These are phyloP conservation scores for Orbilia blumenaviensis DNA, from an alignment of 2,329 filamentous ascomycete species.

Conservation along the genomic window DNA sequence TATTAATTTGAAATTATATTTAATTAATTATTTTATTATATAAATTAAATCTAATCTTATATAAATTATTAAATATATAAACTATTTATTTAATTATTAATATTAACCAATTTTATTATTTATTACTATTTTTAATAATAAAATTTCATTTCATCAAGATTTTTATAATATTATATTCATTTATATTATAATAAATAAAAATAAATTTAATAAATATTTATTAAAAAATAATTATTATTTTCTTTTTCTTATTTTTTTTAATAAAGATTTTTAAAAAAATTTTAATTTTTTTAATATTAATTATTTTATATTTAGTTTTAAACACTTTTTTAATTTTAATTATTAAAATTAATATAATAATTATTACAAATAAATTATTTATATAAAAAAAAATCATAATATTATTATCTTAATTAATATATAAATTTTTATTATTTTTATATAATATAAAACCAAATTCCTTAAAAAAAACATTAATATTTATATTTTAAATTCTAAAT, in stretches of 20 bases:
- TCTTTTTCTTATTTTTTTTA: neutral
- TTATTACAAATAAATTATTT: too few species aligned
- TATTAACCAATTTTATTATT: neutral
- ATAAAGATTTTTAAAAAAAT: too few species aligned
- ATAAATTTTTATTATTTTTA: conserved; percentile 17
- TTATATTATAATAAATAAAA: neutral
- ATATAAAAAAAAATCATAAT: conserved; percentile 36
- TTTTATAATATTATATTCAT: neutral
- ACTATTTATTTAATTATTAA: neutral
- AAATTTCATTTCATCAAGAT: neutral
- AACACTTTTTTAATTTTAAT: conserved; percentile 30
- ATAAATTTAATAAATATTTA: neutral
- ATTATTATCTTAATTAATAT: neutral
- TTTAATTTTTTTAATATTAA: neutral
- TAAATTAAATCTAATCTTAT: conserved; percentile 2
- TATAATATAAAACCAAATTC: too few species aligned
- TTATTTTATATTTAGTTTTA: neutral
- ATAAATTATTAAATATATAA: conserved; percentile 10
- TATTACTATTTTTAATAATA: neutral
- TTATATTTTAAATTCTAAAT: conserved; percentile 12
- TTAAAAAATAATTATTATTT: neutral
- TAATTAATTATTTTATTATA: conserved; percentile 3
- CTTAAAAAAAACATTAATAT: neutral
- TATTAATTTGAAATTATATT: neutral
- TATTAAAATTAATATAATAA: conserved; percentile 26